These are phyloP conservation scores for Dactylellina haptotyla DNA, from an alignment of 2,329 filamentous ascomycete species.

Conservation along the genomic window DNA sequence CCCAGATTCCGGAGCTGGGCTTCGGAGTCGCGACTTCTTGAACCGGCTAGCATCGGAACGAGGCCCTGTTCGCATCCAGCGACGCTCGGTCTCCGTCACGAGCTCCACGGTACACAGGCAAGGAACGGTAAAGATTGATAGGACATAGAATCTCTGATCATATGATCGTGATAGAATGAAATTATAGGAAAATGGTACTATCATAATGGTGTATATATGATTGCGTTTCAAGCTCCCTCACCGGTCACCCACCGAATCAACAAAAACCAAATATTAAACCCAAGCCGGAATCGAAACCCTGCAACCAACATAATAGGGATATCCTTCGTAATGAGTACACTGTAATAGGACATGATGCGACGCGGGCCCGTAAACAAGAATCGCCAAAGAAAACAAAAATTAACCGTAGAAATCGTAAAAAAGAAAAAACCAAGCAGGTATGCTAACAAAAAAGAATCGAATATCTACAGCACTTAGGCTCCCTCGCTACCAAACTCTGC, in stretches of 20 bases:
- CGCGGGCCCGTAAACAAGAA: conserved; percentile 29
- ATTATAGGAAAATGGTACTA: neutral
- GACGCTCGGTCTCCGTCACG: conserved; percentile 6
- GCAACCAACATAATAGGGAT: conserved; percentile 46
- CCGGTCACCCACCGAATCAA: conserved; percentile 8
- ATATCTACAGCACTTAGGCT: conserved; percentile 32
- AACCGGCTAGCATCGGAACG: conserved; percentile 54
- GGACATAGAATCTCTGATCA: conserved; percentile 3
- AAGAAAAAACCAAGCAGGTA: neutral
- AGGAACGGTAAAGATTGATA: neutral
- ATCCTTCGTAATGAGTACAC: conserved; percentile 50
- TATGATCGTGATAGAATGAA: conserved; percentile 6
- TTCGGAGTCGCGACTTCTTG: conserved; percentile 44
- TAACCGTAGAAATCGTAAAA: conserved; percentile 29
- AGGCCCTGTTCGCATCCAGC: conserved; percentile 15
- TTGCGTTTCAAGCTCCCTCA: conserved; percentile 6
- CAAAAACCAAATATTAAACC: conserved; percentile 9
- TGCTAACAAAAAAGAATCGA: neutral
- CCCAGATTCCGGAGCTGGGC: conserved; percentile 46
- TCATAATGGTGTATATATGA: conserved; percentile 11
- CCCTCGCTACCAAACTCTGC: conserved; percentile 70
- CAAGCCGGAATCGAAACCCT: conserved; percentile 27
- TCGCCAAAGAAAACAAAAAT: conserved; percentile 41
- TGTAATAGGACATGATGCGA: conserved; percentile 52
- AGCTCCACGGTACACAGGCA: too few species aligned